Base-by-base conservation (phyloP, 805 yeast genomes). In the Ogataea methanolica region DNA sequence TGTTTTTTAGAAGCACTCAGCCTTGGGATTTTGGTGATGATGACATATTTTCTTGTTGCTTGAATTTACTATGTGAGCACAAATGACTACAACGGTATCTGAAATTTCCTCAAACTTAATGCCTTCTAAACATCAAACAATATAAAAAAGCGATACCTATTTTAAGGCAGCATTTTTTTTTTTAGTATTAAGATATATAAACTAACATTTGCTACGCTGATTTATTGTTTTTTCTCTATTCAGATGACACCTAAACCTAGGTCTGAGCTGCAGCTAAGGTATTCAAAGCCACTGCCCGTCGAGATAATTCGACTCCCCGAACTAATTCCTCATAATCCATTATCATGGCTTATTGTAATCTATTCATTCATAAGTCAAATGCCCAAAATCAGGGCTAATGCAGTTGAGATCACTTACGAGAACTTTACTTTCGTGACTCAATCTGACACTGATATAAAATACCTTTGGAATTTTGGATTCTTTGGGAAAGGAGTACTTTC, bases 401-500 rank as follows among this genome's bases (percentile, higher is more conserved):
- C 45, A 14, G 45, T 50, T 1, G 43, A 35, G 7, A 52, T 56
- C 6, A 17, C 19, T 2, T 52, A 44, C 37, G 51, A 52, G 22
- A 52, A 50, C 33, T 36, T 45, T 11, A 44, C 55, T 2, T 78
- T 78, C 53, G 68, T 65, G 38, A 76, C 85, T 4, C 54, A 52
- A 2, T 70, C 72, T 39, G 65, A 64, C 1, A 53, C 59, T 0
- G 81, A 75, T 33, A 83, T 84, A 80, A 54, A 58, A 19, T 65
- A 66, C 36, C 67, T 94, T 2, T 94, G 98, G 98, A 66, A 72
- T 16, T 76, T 76, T 55, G 99, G 99, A 1, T 94, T 90, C 61
- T 94, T 89, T 61, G 99, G 99, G 6, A 94, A 92, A 60, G 99
- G 98, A 2, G 78, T 79, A 2, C 69, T 90, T 40, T 87, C 96